phyloP scores from a whole-genome alignment of 1,139 yeast genomes.

The Kodamaea derodonti region DNA sequence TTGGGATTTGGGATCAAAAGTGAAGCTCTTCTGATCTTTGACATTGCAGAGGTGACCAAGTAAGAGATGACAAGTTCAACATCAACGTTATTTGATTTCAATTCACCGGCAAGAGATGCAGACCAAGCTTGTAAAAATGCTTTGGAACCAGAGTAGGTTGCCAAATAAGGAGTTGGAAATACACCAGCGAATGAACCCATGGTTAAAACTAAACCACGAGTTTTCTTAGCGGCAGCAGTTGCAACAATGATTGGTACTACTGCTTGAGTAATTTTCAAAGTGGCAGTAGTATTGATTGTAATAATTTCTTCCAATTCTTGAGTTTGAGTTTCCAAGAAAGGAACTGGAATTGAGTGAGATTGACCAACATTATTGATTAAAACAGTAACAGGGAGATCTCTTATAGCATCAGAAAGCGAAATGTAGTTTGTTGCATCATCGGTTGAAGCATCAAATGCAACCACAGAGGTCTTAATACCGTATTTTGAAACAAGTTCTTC shows the following conservation, averaged over 20 bases:
- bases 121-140: conserved; percentile 95
- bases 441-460: conserved; percentile 76
- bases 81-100: conserved; percentile 64
- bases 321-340: conserved; percentile 75
- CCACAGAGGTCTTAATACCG: conserved; percentile 58
- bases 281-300: conserved; percentile 80
- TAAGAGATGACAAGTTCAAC: conserved; percentile 87
- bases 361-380: conserved; percentile 92
- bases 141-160: conserved; percentile 94
- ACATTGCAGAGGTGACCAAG: conserved; percentile 92
- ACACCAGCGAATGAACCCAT: conserved; percentile 98
- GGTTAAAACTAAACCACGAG: conserved; percentile 74
- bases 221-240: conserved; percentile 40
- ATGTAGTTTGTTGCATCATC: conserved; percentile 54
- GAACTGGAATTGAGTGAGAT: conserved; percentile 92
- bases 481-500: conserved; percentile 58
- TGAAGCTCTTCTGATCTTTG: conserved; percentile 80
- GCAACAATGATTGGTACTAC: conserved; percentile 64
- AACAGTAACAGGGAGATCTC: conserved; percentile 59
- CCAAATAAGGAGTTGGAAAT: conserved; percentile 86
- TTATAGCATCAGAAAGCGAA: conserved; percentile 43
- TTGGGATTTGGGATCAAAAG: conserved; percentile 78
- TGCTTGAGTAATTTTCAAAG: conserved; percentile 76
- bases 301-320: conserved; percentile 75
- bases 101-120: conserved; percentile 82